Evolutionary conservation across 495 filamentous ascomycete genomes (phyloP), one percentile per base, ranked within the genome.

Genomic region (Aspergillus biplanus): DNA sequence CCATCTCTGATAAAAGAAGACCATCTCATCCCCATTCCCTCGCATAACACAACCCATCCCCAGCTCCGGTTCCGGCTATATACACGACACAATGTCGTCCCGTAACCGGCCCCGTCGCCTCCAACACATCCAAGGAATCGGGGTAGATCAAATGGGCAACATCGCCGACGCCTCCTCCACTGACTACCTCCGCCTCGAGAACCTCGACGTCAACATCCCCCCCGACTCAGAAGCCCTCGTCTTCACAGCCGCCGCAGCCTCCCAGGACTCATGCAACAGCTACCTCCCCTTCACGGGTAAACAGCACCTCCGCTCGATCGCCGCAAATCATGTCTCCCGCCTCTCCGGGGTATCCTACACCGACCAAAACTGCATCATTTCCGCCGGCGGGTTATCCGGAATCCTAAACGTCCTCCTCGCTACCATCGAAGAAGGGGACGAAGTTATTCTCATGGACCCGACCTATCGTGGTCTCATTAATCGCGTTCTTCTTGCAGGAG

Each of bases 31-130:
- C 21, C 21, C 2, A 27, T 27, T 27, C 21, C 21, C 21, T 27
- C 21, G 21, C 21, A 27, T 27, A 27, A 27, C 21, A 27, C 21
- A 27, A 27, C 21, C 21, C 21, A 27, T 27, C 21, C 21, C 21
- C 21, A 27, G 21, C 21, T 27, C 21, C 21, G 21, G 21, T 27
- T 27, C 21, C 21, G 21, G 21, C 21, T 27, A 27, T 27, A 27
- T 27, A 27, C 21, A 27, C 21, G 21, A 27, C 21, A 27, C 21
- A 21, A 50, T 50, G 47, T 9, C 47, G 4, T 5, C 47, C 27
- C 47, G 47, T 50, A n/a, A 50, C 11, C 47, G 47, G 5, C 47
- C 47, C 47, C 47, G 47, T 50, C 47, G 47, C 16, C 47, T 50
- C 47, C 7, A 50, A 27, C 47, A 50, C 21, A 50, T 50, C 16